Evolutionary conservation across 805 yeast species (phyloP).

Genomic region (Wickerhamiella domercqiae): DNA sequence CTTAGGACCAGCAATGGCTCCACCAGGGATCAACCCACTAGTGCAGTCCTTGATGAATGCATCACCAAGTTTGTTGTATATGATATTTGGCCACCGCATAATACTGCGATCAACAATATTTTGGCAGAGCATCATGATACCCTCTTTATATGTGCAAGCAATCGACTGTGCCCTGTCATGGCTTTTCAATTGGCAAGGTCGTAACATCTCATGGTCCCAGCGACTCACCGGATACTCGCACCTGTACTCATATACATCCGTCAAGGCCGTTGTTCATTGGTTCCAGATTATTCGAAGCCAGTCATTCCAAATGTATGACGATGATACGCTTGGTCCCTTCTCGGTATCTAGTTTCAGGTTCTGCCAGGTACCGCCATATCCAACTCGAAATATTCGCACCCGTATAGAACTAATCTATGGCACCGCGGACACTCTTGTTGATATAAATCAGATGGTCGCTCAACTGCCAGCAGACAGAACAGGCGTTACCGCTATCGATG

Average conservation of each 20-base stretch:
- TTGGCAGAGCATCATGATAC: conserved; percentile 68
- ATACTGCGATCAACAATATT: conserved; percentile 60
- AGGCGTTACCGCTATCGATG: conserved; percentile 31
- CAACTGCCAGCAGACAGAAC: conserved; percentile 48
- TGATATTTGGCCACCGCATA: conserved; percentile 59
- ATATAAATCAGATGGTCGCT: conserved; percentile 54
- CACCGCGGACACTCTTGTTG: conserved; percentile 66
- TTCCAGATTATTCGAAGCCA: conserved; percentile 69
- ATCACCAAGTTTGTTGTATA: conserved; percentile 55
- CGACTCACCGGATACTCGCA: conserved; percentile 74
- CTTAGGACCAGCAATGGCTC: conserved; percentile 88
- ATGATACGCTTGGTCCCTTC: conserved; percentile 31
- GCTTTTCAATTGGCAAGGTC: conserved; percentile 67
- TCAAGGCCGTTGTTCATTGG: conserved; percentile 92
- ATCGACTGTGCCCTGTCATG: conserved; percentile 56
- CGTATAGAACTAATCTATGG: conserved; percentile 78
- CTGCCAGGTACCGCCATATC: conserved; percentile 42
- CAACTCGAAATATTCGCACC: conserved; percentile 47
- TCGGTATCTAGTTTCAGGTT: conserved; percentile 19
- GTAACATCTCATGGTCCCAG: conserved; percentile 56
- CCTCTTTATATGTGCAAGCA: conserved; percentile 53
- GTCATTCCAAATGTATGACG: conserved; percentile 79
- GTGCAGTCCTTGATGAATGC: conserved; percentile 62
- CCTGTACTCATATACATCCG: conserved; percentile 80
- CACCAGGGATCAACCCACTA: conserved; percentile 65